Evolutionary conservation across 306 rosid species (phyloP).

Genomic region (Leucaena leucocephala): DNA sequence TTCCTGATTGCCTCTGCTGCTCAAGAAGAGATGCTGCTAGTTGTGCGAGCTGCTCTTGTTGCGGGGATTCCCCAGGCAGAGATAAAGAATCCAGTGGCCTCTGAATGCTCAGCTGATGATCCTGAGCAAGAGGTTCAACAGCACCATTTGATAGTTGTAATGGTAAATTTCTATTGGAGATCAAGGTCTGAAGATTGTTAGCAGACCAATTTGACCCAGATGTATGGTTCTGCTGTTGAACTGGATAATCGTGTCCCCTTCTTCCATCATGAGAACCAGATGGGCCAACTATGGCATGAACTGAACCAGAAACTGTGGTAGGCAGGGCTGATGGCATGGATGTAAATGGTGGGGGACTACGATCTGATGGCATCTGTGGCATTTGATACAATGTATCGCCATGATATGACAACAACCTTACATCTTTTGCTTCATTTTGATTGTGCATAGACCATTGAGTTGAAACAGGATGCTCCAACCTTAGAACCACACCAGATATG

Average conservation of each 20-base stretch:
- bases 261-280: slow-evolving; percentile 54
- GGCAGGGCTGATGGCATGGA: slow-evolving; percentile 51
- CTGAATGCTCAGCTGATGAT: slow-evolving; percentile 41
- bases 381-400: slow-evolving; percentile 52
- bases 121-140: slow-evolving; percentile 51
- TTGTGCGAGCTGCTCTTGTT: slow-evolving; percentile 81
- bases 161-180: slow-evolving; percentile 48
- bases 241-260: slow-evolving; percentile 57
- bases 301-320: slow-evolving; percentile 49
- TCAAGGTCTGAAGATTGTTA: slow-evolving; percentile 52
- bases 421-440: slow-evolving; percentile 55
- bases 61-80: slow-evolving; percentile 52
- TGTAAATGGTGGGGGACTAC: slow-evolving; percentile 40
- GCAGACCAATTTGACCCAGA: slow-evolving; percentile 57
- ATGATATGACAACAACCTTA: slow-evolving; percentile 42
- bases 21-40: slow-evolving; percentile 80
- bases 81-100: not conserved
- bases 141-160: slow-evolving; percentile 45
- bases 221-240: slow-evolving; percentile 45
- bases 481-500: slow-evolving; percentile 88
- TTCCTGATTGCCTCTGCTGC: slow-evolving; percentile 69
- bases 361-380: slow-evolving; percentile 43
- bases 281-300: slow-evolving; percentile 36
- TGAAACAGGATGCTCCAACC: slow-evolving; percentile 77
- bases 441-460: slow-evolving; percentile 51